Conservation (phyloP, 352 stramenopile genomes). For the Vaucheria bursata region DNA sequence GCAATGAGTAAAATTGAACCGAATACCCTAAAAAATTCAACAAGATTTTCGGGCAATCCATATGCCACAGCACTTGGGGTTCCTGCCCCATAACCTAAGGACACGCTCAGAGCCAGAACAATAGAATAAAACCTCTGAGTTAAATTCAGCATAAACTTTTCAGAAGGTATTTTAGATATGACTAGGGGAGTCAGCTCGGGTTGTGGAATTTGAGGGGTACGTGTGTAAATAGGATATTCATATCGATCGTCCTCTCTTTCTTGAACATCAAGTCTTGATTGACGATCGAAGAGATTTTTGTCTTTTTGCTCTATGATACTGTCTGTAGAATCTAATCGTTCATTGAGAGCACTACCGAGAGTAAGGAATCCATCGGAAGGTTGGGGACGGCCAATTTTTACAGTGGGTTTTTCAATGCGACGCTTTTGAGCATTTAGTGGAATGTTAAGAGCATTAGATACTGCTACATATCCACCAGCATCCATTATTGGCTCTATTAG, state of each 20-base stretch:
- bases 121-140: constrained; percentile 21
- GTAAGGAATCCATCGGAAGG: constrained; percentile 38
- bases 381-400: constrained; percentile 7
- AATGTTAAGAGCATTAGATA: constrained; percentile 30
- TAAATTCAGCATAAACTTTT: constrained; percentile 19
- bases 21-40: constrained; percentile 5
- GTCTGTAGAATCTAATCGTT: constrained; percentile 11
- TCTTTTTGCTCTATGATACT: constrained; percentile 5
- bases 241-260: constrained; percentile 15
- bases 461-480: constrained; percentile 32
- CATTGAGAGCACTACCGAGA: constrained; percentile 28
- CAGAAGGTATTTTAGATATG: not conserved
- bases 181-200: not conserved
- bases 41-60: constrained; percentile 24
- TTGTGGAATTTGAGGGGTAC: not conserved
- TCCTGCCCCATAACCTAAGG: constrained; percentile 27
- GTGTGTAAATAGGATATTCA: not conserved
- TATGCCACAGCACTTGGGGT: constrained; percentile 18
- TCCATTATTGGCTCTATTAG: constrained; percentile 48
- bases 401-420: constrained; percentile 22
- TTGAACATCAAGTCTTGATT: constrained; percentile 35
- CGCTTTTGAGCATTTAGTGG: constrained; percentile 20
- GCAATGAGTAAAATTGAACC: constrained; percentile 23
- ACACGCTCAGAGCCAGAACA: constrained; percentile 4
- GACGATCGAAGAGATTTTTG: constrained; percentile 6